Conservation (phyloP, 2,329 filamentous ascomycete species). For the Geosmithia putterillii region DNA sequence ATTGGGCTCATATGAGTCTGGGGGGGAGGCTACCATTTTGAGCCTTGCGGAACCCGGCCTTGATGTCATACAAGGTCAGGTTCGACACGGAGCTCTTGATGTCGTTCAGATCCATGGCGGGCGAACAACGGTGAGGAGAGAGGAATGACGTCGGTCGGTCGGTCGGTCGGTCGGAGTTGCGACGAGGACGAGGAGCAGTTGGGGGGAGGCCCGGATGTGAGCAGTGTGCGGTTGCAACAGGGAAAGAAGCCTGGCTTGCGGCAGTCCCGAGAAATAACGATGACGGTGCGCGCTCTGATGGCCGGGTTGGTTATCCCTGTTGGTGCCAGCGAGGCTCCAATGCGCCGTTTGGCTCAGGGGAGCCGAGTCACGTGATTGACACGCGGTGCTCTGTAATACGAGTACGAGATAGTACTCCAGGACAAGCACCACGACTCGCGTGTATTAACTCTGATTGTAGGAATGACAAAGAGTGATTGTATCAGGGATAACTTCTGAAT, state of each 20-base stretch:
- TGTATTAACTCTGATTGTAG: too few relatives aligned
- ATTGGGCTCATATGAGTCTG: neutral
- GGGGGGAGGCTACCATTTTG: constrained; percentile 84
- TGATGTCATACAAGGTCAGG: constrained; percentile 88
- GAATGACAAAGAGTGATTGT: too few relatives aligned
- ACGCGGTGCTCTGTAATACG: too few relatives aligned
- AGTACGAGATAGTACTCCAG: too few relatives aligned
- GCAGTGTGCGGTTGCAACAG: neutral
- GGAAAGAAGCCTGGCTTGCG: too few relatives aligned
- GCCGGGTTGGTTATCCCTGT: too few relatives aligned
- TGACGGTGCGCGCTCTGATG: neutral
- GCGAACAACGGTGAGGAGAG: constrained; percentile 1
- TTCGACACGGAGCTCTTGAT: constrained; percentile 82
- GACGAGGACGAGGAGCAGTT: constrained; percentile 1
- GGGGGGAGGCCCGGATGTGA: neutral
- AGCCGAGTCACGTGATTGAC: neutral
- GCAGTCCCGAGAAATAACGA: neutral
- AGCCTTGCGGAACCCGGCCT: constrained; percentile 87
- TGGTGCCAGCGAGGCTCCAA: neutral
- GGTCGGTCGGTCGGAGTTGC: neutral
- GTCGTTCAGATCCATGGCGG: constrained; percentile 71
- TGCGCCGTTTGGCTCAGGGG: neutral
- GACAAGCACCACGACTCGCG: too few relatives aligned
- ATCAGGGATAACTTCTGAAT: too few relatives aligned
- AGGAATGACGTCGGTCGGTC: neutral